These are phyloP conservation scores for Dactylorhiza incarnata DNA, from an alignment of 106 monocot genomes.

Conservation along the genomic window DNA sequence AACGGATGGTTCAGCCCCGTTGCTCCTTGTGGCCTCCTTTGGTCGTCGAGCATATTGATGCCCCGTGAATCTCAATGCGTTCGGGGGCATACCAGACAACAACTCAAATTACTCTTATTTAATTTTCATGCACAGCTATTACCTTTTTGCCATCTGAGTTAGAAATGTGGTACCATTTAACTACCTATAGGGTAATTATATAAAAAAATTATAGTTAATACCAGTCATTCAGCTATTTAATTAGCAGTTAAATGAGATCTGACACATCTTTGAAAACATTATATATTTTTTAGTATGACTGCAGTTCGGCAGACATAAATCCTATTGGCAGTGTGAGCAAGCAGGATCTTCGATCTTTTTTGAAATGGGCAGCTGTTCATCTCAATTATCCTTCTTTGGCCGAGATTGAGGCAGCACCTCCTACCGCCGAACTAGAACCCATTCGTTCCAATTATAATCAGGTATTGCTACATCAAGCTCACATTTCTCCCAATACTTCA, in stretches of 20 bases:
- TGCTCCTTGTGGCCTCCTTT: too few relatives aligned
- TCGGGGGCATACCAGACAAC: too few relatives aligned
- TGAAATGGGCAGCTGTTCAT: slow-evolving; percentile 89
- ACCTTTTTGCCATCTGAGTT: too few relatives aligned
- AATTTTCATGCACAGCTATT: too few relatives aligned
- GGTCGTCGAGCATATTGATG: too few relatives aligned
- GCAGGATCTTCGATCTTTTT: slow-evolving; percentile 82
- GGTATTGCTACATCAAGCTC: slow-evolving; percentile 28
- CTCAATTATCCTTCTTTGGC: slow-evolving; percentile 78
- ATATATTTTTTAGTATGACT: slow-evolving; percentile 67
- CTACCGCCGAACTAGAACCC: slow-evolving; percentile 96
- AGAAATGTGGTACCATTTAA: too few relatives aligned
- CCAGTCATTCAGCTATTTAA: background rate
- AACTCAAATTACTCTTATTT: too few relatives aligned
- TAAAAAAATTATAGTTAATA: too few relatives aligned
- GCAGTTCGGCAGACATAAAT: slow-evolving; percentile 99
- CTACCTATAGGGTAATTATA: too few relatives aligned
- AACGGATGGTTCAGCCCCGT: too few relatives aligned
- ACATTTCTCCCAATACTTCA: background rate
- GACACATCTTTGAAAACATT: background rate
- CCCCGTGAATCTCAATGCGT: too few relatives aligned
- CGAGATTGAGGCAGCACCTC: slow-evolving; percentile 94
- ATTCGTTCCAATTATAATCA: slow-evolving; percentile 88
- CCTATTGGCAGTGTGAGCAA: slow-evolving; percentile 98
- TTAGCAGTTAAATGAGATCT: background rate